Base-by-base conservation (phyloP, 1,284 basidiomycete genomes). In the Heterobasidion annosum region DNA sequence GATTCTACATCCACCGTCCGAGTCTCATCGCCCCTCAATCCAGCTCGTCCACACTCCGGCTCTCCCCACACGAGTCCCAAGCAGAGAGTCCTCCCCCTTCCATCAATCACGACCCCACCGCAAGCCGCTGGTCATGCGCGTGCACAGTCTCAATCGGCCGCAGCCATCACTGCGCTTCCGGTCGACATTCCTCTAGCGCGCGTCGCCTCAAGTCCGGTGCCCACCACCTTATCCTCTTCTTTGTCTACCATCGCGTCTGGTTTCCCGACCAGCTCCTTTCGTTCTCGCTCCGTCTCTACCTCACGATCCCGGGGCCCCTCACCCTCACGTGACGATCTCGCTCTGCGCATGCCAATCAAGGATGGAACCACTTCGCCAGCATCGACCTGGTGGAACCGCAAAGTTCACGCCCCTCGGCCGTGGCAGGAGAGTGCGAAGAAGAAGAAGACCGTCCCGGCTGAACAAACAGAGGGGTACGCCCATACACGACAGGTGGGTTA, bases 381-480 rank as follows among this genome's bases (percentile, higher is more conserved):
- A 13, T 58, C 53, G n/a, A 62, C 54, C 19, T 68, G 70, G 65
- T 73, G 69, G 70, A 62, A 61, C n/a, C 54, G 60, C 7, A 57
- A 58, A 18, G 58, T 65, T 34, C 52, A 61, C 32, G 42, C 57
- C 5, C 58, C 62, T 10, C 60, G 70, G 13, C 69, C 70, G 2
- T 72, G 70, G 70, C 35, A 57, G 18, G 68, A 69, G 46, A 54
- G 52, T 10, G 50, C 61, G 13, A 64, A 61, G 51, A 60, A 63
- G 52, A 64, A 66, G 51, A 60, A 62, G 51, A 70, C 69, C 1
- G 64, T 79, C 2, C 76, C 80, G 2, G 60, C 67, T 25, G 78
- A 81, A 58, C 79, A 83, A 58, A 70, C 68, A 6, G 72, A 79
- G 55, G 75, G 75, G 2, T 77, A 75, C 66, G 57, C 69, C 32